Conservation (phyloP, 129 eudicot species). For the Arctium lappa region DNA sequence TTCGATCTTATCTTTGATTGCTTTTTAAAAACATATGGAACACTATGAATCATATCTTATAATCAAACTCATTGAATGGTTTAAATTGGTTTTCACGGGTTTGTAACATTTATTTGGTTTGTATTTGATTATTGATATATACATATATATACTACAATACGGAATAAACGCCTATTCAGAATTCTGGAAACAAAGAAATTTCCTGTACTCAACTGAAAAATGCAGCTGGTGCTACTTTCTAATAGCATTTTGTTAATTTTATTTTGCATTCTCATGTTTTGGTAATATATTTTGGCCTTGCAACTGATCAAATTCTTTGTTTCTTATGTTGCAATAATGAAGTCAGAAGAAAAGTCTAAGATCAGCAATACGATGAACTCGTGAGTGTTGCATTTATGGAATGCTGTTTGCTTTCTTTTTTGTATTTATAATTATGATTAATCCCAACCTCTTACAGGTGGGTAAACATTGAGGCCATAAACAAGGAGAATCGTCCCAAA, state of each 20-base stretch:
- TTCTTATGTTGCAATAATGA: conserved; percentile 11
- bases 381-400: conserved; percentile 44
- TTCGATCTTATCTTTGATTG: no score
- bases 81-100: no score
- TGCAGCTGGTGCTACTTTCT: neutral
- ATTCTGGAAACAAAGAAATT: neutral
- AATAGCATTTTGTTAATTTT: no score
- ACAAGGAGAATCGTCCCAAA: conserved; percentile 29
- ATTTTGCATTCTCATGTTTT: no score
- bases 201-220: neutral
- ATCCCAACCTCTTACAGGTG: conserved; percentile 45
- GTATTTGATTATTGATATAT: no score
- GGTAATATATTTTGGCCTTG: no score
- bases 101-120: no score
- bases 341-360: conserved; percentile 48
- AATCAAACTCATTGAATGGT: no score
- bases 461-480: conserved; percentile 55
- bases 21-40: no score
- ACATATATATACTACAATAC: no score
- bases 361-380: conserved; percentile 36
- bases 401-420: neutral
- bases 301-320: neutral
- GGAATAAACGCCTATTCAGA: no score
- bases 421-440: conserved; percentile 3
- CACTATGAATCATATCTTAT: no score